These are phyloP conservation scores for Paecilomyces dactylethromorphus DNA, from an alignment of 2,329 filamentous ascomycete species.

Conservation along the genomic window DNA sequence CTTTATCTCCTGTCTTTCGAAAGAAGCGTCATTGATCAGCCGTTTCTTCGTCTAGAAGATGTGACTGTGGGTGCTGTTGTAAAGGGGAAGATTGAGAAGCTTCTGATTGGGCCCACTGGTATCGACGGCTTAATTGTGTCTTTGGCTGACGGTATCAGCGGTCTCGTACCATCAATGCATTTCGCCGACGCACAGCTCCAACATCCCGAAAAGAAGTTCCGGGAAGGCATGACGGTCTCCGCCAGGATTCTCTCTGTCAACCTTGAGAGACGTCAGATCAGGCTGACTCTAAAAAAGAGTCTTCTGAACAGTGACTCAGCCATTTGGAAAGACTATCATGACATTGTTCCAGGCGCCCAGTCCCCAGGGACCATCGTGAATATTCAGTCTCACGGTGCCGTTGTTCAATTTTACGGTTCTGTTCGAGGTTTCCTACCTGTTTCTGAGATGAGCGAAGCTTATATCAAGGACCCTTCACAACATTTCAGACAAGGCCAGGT, in stretches of 20 bases:
- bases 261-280: slow-evolving; percentile 66
- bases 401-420: slow-evolving; percentile 84
- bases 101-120: slow-evolving; percentile 71
- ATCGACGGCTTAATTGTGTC: slow-evolving; percentile 75
- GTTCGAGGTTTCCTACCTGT: slow-evolving; percentile 84
- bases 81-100: slow-evolving; percentile 75
- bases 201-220: slow-evolving; percentile 94
- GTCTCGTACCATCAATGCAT: slow-evolving; percentile 83
- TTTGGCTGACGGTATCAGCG: slow-evolving; percentile 77
- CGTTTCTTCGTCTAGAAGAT: slow-evolving; percentile 88
- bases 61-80: slow-evolving; percentile 74
- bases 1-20: slow-evolving; percentile 81
- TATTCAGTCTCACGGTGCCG: slow-evolving; percentile 69
- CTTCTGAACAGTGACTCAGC: slow-evolving; percentile 80
- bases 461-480: slow-evolving; percentile 78
- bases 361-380: slow-evolving; percentile 83
- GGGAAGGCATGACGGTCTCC: slow-evolving; percentile 76
- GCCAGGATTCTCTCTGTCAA: slow-evolving; percentile 79
- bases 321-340: slow-evolving; percentile 72
- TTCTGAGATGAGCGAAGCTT: slow-evolving; percentile 96
- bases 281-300: slow-evolving; percentile 89
- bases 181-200: slow-evolving; percentile 81
- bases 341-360: slow-evolving; percentile 66
- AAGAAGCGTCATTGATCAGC: slow-evolving; percentile 72
- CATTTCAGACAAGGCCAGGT: slow-evolving; percentile 90